Base-by-base conservation (phyloP, 306 rosid species). In the Prunus fruticosa region DNA sequence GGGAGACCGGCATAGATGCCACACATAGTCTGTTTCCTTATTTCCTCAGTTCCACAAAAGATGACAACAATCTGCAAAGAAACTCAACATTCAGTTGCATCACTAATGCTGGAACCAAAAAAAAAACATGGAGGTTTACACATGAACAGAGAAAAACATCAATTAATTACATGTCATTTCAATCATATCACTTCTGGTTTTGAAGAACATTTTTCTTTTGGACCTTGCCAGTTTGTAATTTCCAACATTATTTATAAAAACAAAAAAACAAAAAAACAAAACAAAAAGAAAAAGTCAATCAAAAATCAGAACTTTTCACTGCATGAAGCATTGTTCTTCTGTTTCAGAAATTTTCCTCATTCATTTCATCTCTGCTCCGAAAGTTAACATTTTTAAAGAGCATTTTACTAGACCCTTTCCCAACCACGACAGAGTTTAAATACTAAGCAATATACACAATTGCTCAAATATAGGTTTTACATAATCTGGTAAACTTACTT, bases 21-120 rank as follows among this genome's bases (percentile, higher is more conserved):
- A 1, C 8, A 41, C 13, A 78, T 61, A 13, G 72, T 75, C 25
- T 23, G 34, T 20, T 47, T 71, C 27, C n/a, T 84, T 3, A 88
- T 81, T 2, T 23, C 62, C n/a, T 32, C 77, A 57, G 85, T 80
- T 78, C 87, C 90, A 20, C 72, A 20, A 49, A 82, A 88, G n/a
- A 74, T 16, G 19, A 86, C 90, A 69, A 80, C 78, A 8, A 84
- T 74, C 92, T 86, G 82, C 78, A 69, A 11, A 72, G 50, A 68
- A 65, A 61, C 27, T 57, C 67, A 3, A 61, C 20, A 34, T 46
- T 43, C 20, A 61, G 68, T 19, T 19, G 32, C 71, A 67, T 32
- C 45, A 28, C 4, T 57, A 43, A 18, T 19, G 62, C 43, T 62
- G 54, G 72, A 67, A 23, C 20, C 38, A 0, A 34, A 34, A 34